phyloP scores from a whole-genome alignment of 2,329 filamentous ascomycete species.

The Microcera coccophila region DNA sequence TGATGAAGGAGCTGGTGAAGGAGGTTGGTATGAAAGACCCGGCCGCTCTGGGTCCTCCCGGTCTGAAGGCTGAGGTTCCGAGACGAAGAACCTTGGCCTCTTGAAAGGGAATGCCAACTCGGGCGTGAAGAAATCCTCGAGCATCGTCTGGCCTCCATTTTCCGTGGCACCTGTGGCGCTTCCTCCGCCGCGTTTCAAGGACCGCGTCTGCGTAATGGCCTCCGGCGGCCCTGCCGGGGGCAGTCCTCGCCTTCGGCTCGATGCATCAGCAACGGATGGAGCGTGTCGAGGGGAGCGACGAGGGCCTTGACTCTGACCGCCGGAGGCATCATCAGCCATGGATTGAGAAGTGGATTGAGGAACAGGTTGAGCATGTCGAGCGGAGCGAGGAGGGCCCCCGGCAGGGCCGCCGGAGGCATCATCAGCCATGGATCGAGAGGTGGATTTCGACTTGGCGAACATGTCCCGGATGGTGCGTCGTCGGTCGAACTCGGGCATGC shows the following conservation, averaged over 20 bases:
- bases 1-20: slow-evolving; percentile 1
- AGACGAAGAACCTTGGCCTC: slow-evolving; percentile 4
- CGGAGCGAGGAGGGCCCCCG: no score
- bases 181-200: slow-evolving; percentile 24
- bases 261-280: slow-evolving; percentile 8
- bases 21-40: not conserved
- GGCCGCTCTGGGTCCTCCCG: not conserved
- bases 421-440: not conserved
- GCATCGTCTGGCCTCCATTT: slow-evolving; percentile 47
- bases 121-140: slow-evolving; percentile 77
- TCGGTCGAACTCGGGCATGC: slow-evolving; percentile 84
- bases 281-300: slow-evolving; percentile 12
- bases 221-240: no score
- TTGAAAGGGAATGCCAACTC: slow-evolving; percentile 12
- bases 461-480: slow-evolving; percentile 87
- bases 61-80: slow-evolving; percentile 7
- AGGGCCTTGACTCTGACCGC: not conserved
- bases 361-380: no score
- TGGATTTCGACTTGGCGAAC: slow-evolving; percentile 54
- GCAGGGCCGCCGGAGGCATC: not conserved
- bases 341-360: slow-evolving; percentile 2
- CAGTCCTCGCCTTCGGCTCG: no score
- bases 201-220: no score
- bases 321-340: not conserved
- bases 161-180: slow-evolving; percentile 32